phyloP scores from a whole-genome alignment of 331 rosid genomes.

The Erythrophleum ivorense region DNA sequence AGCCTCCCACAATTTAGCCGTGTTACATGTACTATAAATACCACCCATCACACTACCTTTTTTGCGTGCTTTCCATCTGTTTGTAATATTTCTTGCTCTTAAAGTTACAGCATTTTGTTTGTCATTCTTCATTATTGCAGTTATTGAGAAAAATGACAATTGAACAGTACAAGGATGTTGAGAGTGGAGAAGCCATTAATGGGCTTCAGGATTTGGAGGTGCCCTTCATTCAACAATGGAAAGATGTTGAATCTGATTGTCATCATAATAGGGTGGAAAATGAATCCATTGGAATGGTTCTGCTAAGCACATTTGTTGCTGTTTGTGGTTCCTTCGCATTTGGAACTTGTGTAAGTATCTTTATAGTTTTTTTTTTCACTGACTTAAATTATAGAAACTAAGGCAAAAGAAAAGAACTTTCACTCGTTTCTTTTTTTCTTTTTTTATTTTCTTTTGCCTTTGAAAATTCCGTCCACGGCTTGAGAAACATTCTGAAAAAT shows the following conservation, averaged over 20 bases:
- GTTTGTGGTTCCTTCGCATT: conserved; percentile 76
- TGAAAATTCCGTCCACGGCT: conserved; percentile 19
- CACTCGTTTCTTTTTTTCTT: background rate
- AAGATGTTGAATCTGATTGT: conserved; percentile 39
- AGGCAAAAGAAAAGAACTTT: background rate
- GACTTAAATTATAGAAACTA: background rate
- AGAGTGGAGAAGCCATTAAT: conserved; percentile 41
- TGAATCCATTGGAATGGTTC: conserved; percentile 67
- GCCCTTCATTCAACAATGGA: conserved; percentile 50
- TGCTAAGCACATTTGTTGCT: conserved; percentile 69
- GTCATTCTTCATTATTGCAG: background rate
- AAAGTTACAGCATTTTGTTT: background rate
- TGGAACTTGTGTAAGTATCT: conserved; percentile 73
- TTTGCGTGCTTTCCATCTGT: conserved; percentile 34
- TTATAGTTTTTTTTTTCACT: background rate
- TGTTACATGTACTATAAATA: conserved; percentile 40
- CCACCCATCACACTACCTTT: conserved; percentile 1
- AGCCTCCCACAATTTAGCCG: background rate
- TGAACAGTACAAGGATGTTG: conserved; percentile 56
- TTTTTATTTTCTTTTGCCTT: background rate
- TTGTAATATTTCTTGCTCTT: background rate
- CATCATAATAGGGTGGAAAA: conserved; percentile 36
- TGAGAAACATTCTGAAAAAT: conserved; percentile 18
- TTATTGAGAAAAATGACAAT: conserved; percentile 52
- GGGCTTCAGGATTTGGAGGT: conserved; percentile 48